Evolutionary conservation across 2,329 filamentous ascomycete species (phyloP).

Genomic region (Neoascochyta sp.): DNA sequence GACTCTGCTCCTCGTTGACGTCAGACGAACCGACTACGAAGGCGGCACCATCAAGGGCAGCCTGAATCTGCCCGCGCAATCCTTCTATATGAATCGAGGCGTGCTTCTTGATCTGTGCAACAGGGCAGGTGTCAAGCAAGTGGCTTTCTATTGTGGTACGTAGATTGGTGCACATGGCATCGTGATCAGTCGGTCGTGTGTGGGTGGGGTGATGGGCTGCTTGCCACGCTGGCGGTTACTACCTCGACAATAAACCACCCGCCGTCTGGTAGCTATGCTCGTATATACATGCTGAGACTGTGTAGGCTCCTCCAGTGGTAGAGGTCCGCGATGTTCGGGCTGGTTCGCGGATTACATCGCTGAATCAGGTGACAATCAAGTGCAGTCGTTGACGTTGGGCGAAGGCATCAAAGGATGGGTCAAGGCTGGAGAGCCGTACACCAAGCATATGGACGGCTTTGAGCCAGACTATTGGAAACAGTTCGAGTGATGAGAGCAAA

Average conservation of each 20-base stretch:
- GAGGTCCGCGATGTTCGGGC: slow-evolving; percentile 35
- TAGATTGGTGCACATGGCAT: too few relatives aligned
- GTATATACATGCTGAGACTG: slow-evolving; percentile 13
- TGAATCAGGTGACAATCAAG: slow-evolving; percentile 35
- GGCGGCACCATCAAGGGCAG: slow-evolving; percentile 46
- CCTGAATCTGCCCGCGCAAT: slow-evolving; percentile 48
- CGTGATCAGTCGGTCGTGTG: slow-evolving; percentile 4
- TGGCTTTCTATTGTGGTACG: slow-evolving; percentile 48
- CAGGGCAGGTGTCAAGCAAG: slow-evolving; percentile 44
- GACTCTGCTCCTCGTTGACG: slow-evolving; percentile 43
- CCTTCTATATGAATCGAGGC: slow-evolving; percentile 46
- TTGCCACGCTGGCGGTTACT: too few relatives aligned
- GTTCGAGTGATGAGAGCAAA: slow-evolving; percentile 28
- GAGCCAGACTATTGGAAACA: slow-evolving; percentile 42
- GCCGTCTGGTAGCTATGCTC: not conserved
- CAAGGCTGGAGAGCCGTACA: slow-evolving; percentile 39
- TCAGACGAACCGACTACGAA: slow-evolving; percentile 48
- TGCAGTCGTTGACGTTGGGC: slow-evolving; percentile 42
- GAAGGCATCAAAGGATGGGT: slow-evolving; percentile 48
- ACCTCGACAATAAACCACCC: too few relatives aligned
- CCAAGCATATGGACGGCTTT: slow-evolving; percentile 41
- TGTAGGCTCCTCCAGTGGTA: slow-evolving; percentile 32
- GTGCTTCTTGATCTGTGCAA: slow-evolving; percentile 45
- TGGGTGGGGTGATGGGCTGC: slow-evolving; percentile 17
- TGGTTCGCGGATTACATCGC: slow-evolving; percentile 38